Conservation (phyloP, 139 green algal genomes). For the Chlamydomonas sp. region DNA sequence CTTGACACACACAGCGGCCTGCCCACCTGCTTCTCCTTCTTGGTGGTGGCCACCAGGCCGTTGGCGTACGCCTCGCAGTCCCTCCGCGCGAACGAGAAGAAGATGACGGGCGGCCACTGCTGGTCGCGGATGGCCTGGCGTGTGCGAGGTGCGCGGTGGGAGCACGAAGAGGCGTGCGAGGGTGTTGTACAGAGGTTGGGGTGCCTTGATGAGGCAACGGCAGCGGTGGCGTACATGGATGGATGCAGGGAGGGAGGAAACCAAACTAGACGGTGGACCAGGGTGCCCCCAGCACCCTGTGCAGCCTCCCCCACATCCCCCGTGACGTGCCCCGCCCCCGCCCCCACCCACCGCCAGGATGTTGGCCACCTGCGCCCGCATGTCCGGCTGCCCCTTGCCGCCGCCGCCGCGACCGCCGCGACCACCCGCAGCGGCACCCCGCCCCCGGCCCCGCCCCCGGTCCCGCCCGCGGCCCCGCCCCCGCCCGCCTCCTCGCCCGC, state of each 20-base stretch:
- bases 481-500: not conserved
- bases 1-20: conserved; percentile 39
- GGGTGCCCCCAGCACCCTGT: too few relatives aligned
- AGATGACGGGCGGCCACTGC: conserved; percentile 88
- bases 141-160: not conserved
- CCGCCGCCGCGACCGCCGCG: not conserved
- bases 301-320: not conserved
- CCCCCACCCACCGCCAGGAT: conserved; percentile 22
- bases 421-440: not conserved
- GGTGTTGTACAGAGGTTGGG: too few relatives aligned
- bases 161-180: not conserved
- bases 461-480: not conserved
- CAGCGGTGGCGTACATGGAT: too few relatives aligned
- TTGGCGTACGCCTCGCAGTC: conserved; percentile 57
- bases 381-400: not conserved
- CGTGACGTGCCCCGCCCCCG: not conserved
- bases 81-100: conserved; percentile 96
- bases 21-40: not conserved
- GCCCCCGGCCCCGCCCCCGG: not conserved
- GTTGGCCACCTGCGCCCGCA: conserved; percentile 52
- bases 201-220: too few relatives aligned
- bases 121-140: conserved; percentile 69
- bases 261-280: too few relatives aligned
- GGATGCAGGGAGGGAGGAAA: too few relatives aligned
- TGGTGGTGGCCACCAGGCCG: not conserved